A percentile compares a stretch with the other conserved stretches of the same genome.
Evolutionary conservation across 1,284 basidiomycete genomes (phyloP).

Genomic region (Rhodotorula sp.): DNA sequence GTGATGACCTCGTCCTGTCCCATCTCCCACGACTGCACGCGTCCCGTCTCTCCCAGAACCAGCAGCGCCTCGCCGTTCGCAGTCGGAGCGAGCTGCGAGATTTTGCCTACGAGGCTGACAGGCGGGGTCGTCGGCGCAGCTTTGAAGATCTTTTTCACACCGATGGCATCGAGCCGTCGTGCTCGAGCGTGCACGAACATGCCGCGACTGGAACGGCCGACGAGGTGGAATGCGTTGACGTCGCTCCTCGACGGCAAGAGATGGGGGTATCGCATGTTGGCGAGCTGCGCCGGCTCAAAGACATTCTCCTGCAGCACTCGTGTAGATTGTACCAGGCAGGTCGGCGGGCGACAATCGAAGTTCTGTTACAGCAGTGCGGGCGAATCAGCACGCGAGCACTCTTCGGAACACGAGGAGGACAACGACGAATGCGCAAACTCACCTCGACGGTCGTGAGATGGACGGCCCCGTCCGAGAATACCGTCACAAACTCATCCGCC

Average conservation of each 20-base stretch:
- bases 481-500: conserved; percentile 38
- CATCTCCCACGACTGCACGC: conserved; percentile 31
- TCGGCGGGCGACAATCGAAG: conserved; percentile 83
- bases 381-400: neutral
- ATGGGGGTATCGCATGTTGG: conserved; percentile 18
- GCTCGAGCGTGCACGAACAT: conserved; percentile 10
- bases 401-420: neutral
- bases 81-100: conserved; percentile 10
- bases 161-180: neutral
- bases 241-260: conserved; percentile 14
- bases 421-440: neutral
- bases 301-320: conserved; percentile 43
- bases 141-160: neutral
- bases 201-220: conserved; percentile 6
- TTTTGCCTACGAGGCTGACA: conserved; percentile 14
- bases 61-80: conserved; percentile 6
- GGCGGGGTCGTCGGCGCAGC: neutral
- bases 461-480: conserved; percentile 65
- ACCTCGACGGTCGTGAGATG: conserved; percentile 25
- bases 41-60: neutral
- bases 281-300: conserved; percentile 19
- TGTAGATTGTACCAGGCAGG: conserved; percentile 58
- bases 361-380: conserved; percentile 57
- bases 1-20: conserved; percentile 9
- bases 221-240: conserved; percentile 13